Percentiles rank a stretch among this genome's conserved stretches.
phyloP scores from a whole-genome alignment of 2,329 filamentous ascomycete species.

The Immersiporthe knoxdaviesiana region DNA sequence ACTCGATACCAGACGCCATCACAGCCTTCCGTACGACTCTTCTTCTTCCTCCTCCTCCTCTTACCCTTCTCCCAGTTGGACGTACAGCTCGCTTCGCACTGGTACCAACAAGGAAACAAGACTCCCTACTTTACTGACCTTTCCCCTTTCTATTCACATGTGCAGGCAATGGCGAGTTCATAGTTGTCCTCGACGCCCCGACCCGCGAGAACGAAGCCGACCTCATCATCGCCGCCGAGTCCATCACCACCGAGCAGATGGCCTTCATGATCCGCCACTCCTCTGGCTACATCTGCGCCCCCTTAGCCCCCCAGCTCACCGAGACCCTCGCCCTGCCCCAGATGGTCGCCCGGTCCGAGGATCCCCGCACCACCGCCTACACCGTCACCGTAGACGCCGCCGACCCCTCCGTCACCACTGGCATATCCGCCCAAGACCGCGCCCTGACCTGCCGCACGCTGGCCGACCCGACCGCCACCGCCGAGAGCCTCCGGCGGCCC shows the following conservation, averaged over 20 bases:
- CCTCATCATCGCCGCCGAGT: slow-evolving; percentile 88
- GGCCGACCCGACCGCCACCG: slow-evolving; percentile 63
- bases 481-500: slow-evolving; percentile 73
- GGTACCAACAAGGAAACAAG: not conserved
- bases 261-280: slow-evolving; percentile 94
- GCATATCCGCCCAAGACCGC: slow-evolving; percentile 88
- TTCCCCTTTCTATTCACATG: not conserved
- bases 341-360: slow-evolving; percentile 78
- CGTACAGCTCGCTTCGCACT: not conserved
- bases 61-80: slow-evolving; percentile 17
- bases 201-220: slow-evolving; percentile 97
- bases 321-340: slow-evolving; percentile 76
- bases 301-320: slow-evolving; percentile 72
- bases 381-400: slow-evolving; percentile 85
- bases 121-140: not conserved
- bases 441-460: slow-evolving; percentile 79
- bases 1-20: slow-evolving; percentile 67
- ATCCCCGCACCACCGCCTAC: slow-evolving; percentile 91
- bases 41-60: slow-evolving; percentile 11
- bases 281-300: slow-evolving; percentile 89
- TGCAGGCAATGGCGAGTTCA: slow-evolving; percentile 80
- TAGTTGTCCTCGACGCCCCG: slow-evolving; percentile 91
- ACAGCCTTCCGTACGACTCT: slow-evolving; percentile 62
- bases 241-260: slow-evolving; percentile 86
- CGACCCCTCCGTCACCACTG: slow-evolving; percentile 76